Percentiles rank a stretch among this genome's conserved stretches.
These are phyloP conservation scores for Candida tunisiensis DNA, from an alignment of 1,139 yeast genomes.

Conservation along the genomic window DNA sequence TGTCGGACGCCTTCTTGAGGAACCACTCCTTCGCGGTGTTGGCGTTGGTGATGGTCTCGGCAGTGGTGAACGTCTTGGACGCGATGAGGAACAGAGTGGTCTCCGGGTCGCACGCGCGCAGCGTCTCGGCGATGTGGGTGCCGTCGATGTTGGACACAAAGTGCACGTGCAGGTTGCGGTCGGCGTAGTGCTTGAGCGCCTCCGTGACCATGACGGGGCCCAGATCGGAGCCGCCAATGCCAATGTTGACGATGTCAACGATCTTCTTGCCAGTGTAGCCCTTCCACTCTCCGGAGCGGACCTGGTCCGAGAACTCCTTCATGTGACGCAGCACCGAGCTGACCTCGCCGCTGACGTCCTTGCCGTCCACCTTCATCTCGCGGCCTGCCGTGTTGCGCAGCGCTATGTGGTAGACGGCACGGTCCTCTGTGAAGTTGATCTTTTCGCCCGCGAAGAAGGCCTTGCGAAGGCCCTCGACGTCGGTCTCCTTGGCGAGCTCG, in stretches of 20 bases:
- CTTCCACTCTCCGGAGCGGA: conserved; percentile 88
- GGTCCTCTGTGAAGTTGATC: conserved; percentile 87
- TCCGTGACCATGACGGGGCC: conserved; percentile 99
- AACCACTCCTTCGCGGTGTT: conserved; percentile 92
- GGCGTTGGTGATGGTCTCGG: conserved; percentile 94
- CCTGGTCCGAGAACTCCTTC: conserved; percentile 81
- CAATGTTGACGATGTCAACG: conserved; percentile 90
- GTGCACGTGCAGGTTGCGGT: conserved; percentile 63
- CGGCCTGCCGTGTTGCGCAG: conserved; percentile 79
- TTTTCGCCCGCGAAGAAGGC: conserved; percentile 85
- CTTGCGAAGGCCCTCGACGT: conserved; percentile 74
- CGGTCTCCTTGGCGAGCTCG: conserved; percentile 78
- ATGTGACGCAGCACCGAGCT: conserved; percentile 83
- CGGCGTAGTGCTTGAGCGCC: conserved; percentile 80
- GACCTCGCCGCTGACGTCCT: conserved; percentile 78
- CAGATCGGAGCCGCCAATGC: conserved; percentile 97
- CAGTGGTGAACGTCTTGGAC: conserved; percentile 97
- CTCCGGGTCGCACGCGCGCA: conserved; percentile 66
- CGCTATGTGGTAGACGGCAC: conserved; percentile 95
- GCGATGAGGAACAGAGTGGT: conserved; percentile 91
- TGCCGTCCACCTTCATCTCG: conserved; percentile 78
- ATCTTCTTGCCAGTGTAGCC: conserved; percentile 93
- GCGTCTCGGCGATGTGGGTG: conserved; percentile 85
- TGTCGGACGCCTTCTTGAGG: conserved; percentile 51
- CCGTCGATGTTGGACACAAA: conserved; percentile 98